Percentiles rank a stretch among this genome's conserved stretches.
Conservation (phyloP, 805 yeast species). For the Yamadazyma scolyti region DNA sequence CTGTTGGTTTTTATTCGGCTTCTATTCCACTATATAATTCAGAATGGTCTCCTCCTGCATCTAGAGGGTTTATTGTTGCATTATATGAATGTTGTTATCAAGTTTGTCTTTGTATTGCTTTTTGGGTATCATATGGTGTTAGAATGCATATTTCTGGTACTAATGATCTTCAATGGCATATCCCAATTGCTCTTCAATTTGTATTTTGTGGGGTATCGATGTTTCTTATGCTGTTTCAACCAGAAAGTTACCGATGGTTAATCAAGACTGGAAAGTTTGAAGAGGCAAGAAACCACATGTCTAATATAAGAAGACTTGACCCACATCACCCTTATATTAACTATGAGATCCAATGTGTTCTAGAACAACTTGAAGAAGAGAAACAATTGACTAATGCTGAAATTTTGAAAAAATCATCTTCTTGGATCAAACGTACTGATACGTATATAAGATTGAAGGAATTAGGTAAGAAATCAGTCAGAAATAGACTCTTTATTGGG, state of each 20-base stretch:
- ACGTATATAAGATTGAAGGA: no score
- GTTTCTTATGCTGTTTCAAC: constrained; percentile 50
- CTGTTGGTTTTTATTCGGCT: constrained; percentile 70
- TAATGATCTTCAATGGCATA: background rate
- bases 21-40: constrained; percentile 78
- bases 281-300: constrained; percentile 35
- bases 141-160: constrained; percentile 11
- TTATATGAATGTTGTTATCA: constrained; percentile 64
- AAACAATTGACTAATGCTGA: constrained; percentile 1
- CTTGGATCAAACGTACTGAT: no score
- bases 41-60: constrained; percentile 57
- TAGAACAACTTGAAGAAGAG: constrained; percentile 2
- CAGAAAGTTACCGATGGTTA: constrained; percentile 43
- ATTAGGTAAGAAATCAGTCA: no score
- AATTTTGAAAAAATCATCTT: no score
- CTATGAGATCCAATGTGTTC: constrained; percentile 5
- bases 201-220: constrained; percentile 39
- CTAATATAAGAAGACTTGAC: constrained; percentile 2
- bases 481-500: background rate
- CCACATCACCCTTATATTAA: constrained; percentile 3
- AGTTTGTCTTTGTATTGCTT: constrained; percentile 66
- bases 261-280: constrained; percentile 44
- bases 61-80: constrained; percentile 63
- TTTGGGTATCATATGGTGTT: constrained; percentile 67
- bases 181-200: background rate